Evolutionary conservation across 257 asterid species (phyloP).

Genomic region (Jacaranda copaia): DNA sequence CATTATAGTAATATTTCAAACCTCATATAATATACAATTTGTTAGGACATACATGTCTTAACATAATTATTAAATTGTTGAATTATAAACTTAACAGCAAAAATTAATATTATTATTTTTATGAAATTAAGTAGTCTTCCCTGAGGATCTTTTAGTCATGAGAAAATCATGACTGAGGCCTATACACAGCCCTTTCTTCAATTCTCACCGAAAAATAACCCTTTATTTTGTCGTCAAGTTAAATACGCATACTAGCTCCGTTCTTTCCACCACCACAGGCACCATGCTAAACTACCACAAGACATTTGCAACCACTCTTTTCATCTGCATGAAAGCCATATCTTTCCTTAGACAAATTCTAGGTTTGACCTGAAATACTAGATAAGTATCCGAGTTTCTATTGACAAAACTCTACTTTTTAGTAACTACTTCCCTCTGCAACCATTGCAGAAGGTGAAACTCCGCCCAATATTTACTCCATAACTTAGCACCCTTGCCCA

Average conservation of each 20-base stretch:
- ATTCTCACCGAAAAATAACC: constrained; percentile 51
- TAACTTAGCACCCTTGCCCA: constrained; percentile 44
- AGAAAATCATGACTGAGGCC: too few relatives aligned
- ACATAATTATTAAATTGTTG: too few relatives aligned
- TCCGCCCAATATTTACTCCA: constrained; percentile 46
- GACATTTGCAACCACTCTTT: constrained; percentile 41
- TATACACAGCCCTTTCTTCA: constrained; percentile 25
- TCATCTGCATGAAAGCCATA: constrained; percentile 52
- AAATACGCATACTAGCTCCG: constrained; percentile 30
- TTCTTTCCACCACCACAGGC: constrained; percentile 34
- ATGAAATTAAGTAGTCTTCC: too few relatives aligned
- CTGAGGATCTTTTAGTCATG: too few relatives aligned
- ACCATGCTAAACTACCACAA: constrained; percentile 41
- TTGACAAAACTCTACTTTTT: constrained; percentile 35
- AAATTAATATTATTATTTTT: too few relatives aligned
- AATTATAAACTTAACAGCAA: too few relatives aligned
- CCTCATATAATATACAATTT: too few relatives aligned
- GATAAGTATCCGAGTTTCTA: constrained; percentile 36
- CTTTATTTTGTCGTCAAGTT: constrained; percentile 45
- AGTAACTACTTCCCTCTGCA: constrained; percentile 25
- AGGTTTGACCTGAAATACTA: constrained; percentile 49
- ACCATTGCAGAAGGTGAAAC: constrained; percentile 43
- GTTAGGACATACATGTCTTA: too few relatives aligned
- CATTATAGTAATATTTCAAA: too few relatives aligned
- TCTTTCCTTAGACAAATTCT: constrained; percentile 47